These are phyloP conservation scores for Fusarium verrucosum DNA, from an alignment of 2,329 filamentous ascomycete species.

Conservation along the genomic window DNA sequence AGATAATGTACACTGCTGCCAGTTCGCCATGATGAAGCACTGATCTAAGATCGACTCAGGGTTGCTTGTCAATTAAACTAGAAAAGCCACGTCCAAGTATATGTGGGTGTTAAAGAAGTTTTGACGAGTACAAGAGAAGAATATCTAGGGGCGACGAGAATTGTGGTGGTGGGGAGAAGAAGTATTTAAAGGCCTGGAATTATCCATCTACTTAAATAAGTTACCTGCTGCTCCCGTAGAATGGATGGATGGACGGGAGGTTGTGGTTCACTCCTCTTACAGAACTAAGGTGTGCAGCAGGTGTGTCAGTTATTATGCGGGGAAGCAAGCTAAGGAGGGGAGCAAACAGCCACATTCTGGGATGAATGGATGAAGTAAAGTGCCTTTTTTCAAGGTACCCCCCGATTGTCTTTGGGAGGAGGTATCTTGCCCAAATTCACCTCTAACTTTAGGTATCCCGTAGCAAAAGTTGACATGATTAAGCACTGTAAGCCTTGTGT, in stretches of 20 bases:
- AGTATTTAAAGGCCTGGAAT: conserved; percentile 40
- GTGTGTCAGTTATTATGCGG: conserved; percentile 32
- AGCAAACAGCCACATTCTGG: conserved; percentile 22
- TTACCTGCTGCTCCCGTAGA: neutral
- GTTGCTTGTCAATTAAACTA: neutral
- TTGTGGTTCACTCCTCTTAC: conserved; percentile 5
- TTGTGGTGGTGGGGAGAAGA: conserved; percentile 14
- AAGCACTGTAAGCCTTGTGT: too few relatives aligned
- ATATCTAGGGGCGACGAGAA: neutral
- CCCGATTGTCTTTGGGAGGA: neutral
- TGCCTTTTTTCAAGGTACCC: neutral
- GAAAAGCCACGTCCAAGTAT: neutral
- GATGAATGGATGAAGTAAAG: conserved; percentile 9
- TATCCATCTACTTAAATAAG: conserved; percentile 7
- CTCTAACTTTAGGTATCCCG: too few relatives aligned
- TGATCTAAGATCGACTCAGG: conserved; percentile 4
- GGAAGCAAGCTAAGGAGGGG: conserved; percentile 29
- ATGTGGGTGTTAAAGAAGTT: conserved; percentile 5
- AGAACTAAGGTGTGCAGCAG: too few relatives aligned
- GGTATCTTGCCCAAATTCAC: neutral
- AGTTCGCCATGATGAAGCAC: conserved; percentile 44
- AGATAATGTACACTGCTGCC: conserved; percentile 43
- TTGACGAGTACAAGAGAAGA: conserved; percentile 11
- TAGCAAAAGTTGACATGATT: neutral
- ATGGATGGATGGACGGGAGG: neutral